phyloP scores from a whole-genome alignment of 495 filamentous ascomycete genomes.

The Penicillium antarcticum region DNA sequence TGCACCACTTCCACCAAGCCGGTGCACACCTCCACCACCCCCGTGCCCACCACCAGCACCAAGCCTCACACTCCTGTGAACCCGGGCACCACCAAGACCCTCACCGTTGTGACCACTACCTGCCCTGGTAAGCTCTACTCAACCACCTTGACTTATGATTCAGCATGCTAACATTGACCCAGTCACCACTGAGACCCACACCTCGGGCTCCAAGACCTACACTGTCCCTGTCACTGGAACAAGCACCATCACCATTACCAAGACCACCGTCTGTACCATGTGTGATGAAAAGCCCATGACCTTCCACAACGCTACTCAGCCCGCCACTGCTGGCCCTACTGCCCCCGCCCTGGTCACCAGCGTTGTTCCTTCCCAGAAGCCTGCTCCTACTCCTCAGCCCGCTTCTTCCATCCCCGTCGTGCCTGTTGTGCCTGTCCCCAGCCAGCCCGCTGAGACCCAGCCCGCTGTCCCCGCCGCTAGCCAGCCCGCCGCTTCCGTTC shows the following conservation, averaged over 20 bases:
- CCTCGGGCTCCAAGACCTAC: slow-evolving; percentile 27
- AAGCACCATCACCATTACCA: slow-evolving; percentile 37
- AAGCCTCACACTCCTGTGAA: slow-evolving; percentile 15
- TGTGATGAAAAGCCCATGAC: slow-evolving; percentile 26
- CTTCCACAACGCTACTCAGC: slow-evolving; percentile 23
- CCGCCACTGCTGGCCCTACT: slow-evolving; percentile 5
- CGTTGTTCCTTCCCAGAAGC: slow-evolving; percentile 2
- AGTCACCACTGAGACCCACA: slow-evolving; percentile 33
- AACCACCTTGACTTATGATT: not conserved
- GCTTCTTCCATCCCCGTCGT: not conserved
- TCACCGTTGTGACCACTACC: slow-evolving; percentile 34
- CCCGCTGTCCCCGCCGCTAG: slow-evolving; percentile 7
- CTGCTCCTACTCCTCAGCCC: not conserved
- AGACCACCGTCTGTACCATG: slow-evolving; percentile 24
- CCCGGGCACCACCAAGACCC: slow-evolving; percentile 29
- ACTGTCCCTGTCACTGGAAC: slow-evolving; percentile 36
- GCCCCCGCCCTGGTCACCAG: not conserved
- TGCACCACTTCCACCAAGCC: slow-evolving; percentile 6
- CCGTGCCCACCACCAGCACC: not conserved
- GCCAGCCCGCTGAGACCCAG: not conserved
- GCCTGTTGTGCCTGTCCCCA: slow-evolving; percentile 6
- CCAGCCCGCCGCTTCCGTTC: slow-evolving; percentile 2
- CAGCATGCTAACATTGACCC: slow-evolving; percentile 11
- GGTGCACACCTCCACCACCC: slow-evolving; percentile 2
- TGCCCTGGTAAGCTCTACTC: slow-evolving; percentile 31